Percentiles rank a stretch among this genome's conserved stretches.
Evolutionary conservation across 345 rosid species (phyloP).

Genomic region (Litchi chinensis): DNA sequence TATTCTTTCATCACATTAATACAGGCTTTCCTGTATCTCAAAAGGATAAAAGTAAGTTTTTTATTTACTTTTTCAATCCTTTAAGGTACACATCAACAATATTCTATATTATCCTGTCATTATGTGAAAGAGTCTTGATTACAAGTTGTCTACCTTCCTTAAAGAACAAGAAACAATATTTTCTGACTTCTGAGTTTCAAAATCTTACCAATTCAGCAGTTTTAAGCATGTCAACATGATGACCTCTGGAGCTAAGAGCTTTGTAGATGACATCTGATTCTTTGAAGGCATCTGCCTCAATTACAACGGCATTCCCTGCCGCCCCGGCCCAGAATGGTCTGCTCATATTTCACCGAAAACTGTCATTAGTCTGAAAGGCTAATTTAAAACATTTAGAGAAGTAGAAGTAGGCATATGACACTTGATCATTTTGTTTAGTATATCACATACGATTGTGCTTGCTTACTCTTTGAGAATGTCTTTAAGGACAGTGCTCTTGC

Average conservation of each 20-base stretch:
- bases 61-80: not conserved
- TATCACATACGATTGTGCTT: conserved; percentile 8
- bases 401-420: no score
- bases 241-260: conserved; percentile 89
- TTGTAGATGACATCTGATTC: conserved; percentile 91
- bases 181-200: not conserved
- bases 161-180: no score
- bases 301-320: conserved; percentile 68
- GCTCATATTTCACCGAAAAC: conserved; percentile 31
- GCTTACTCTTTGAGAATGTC: conserved; percentile 87
- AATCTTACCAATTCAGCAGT: conserved; percentile 83
- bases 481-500: conserved; percentile 94
- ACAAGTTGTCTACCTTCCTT: no score
- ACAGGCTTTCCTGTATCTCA: not conserved
- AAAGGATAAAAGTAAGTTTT: no score
- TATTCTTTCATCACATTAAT: not conserved
- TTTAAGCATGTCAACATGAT: conserved; percentile 79
- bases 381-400: not conserved
- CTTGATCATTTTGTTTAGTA: no score
- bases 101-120: no score
- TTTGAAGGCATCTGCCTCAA: conserved; percentile 96
- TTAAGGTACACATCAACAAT: not conserved
- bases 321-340: conserved; percentile 94
- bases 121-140: no score
- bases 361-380: conserved; percentile 4